Base-by-base conservation (phyloP, 73 alveolate species). In the Breviolum minutum region DNA sequence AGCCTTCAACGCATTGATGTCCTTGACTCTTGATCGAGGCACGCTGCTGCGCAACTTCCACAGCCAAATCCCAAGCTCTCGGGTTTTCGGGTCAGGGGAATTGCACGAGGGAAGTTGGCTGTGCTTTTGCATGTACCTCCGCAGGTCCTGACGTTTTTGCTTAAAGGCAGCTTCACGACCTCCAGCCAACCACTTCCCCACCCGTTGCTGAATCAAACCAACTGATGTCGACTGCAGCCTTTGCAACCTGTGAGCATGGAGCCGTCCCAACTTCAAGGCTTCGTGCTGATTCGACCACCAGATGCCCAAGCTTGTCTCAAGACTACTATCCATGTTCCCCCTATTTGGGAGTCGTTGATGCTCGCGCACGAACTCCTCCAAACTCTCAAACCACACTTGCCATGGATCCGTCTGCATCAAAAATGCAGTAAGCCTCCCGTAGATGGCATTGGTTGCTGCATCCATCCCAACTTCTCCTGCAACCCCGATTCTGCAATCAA, bases 341-440 rank as follows among this genome's bases (percentile, higher is more conserved):
- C n/a, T n/a, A n/a, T n/a, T 13, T 12, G 97, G 97, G 80, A 90
- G 97, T 76, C 77, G 70, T n/a, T 63, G 77, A 54, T 48, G 62
- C 76, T 48, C n/a, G 22, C 26, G 20, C 26, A 27, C 89, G 60
- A 90, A 90, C 5, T 10, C 1, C 76, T 71, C 76, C 63, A 91
- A 60, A 8, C 17, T 64, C 13, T 14, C 24, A 14, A 91, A 40
- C 14, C 80, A 80, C 5, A 30, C 27, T 26, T 91, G 79, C 89
- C 89, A 91, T 4, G 88, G 24, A 60, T 91, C 97, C 32, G 2
- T 10, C 14, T 19, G 87, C 12, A 54, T 27, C 40, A 71, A 63
- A 19, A 91, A 24, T 5, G 27, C 27, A 8, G 87, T 68, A 20
- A 91, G 88, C n/a, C 26, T 63, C 8, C 62, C 60, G 61, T 84